Percentiles rank a stretch among this genome's conserved stretches.
Conservation (phyloP, 2,329 filamentous ascomycete genomes). For the Cladosporium austrohemisphaericum region DNA sequence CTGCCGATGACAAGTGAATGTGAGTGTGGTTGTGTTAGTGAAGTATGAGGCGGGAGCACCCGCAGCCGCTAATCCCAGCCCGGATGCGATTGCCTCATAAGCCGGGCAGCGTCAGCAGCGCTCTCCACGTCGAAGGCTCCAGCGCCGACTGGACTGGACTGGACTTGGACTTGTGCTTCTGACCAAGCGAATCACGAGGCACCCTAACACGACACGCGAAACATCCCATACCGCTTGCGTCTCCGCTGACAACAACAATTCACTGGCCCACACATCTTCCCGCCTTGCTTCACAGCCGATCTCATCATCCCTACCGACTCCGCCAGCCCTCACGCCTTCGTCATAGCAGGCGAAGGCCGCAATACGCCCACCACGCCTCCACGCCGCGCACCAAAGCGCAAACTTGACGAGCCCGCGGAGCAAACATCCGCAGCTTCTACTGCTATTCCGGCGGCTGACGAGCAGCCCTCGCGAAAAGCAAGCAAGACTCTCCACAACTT, state of each 20-base stretch:
- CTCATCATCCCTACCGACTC: not conserved
- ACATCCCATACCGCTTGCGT: not conserved
- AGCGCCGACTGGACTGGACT: too few species aligned
- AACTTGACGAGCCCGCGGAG: conserved; percentile 26
- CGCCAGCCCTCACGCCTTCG: conserved; percentile 8
- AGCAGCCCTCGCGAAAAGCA: conserved; percentile 32
- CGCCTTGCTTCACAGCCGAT: not conserved
- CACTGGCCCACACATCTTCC: not conserved
- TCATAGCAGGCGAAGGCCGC: conserved; percentile 22
- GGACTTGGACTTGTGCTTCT: too few species aligned
- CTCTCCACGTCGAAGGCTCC: too few species aligned
- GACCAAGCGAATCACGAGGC: conserved; percentile 4
- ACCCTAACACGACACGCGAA: not conserved
- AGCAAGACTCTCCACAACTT: conserved; percentile 33
- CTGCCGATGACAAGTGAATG: too few species aligned
- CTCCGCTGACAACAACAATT: not conserved
- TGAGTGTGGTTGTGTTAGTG: too few species aligned
- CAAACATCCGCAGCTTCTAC: conserved; percentile 20
- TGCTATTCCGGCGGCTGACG: conserved; percentile 26
- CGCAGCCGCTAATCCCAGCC: too few species aligned
- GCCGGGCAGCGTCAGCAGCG: too few species aligned
- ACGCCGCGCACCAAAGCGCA: conserved; percentile 31
- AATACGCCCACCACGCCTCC: conserved; percentile 27
- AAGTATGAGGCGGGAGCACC: too few species aligned
- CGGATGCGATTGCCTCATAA: too few species aligned